Evolutionary conservation across 192 early-diverging fungal species (phyloP), one percentile per base, ranked within the genome.

Genomic region (Irineochytrium annulatum): DNA sequence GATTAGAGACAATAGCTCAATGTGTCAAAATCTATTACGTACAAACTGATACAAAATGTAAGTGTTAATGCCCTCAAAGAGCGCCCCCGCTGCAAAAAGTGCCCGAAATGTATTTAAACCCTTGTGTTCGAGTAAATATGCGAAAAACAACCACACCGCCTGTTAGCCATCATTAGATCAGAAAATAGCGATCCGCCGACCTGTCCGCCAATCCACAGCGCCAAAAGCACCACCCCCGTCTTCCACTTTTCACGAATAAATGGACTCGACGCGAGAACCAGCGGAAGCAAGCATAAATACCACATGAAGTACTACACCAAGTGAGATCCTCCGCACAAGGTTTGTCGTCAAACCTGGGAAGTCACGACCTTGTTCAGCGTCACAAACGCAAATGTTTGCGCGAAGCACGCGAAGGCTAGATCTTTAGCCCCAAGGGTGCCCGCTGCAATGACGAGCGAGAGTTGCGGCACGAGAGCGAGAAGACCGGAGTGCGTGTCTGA

Each of bases 281-380:
- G 61, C 22, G 96, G 96, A 27, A 97, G 71, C 19, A 95, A 77
- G 71, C 90, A 92, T 16, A 96, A 82, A 66, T 97, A 97, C 96
- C 96, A 99, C 92, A 99, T 95, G 69, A 99, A 99, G 63, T 99
- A 98, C 89, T 98, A 55, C 13, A 41, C 16, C 2, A 1, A 17
- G 20, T 59, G 1, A 0, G 13, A 26, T 6, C 13, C 34, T 31
- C 19, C 6, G 2, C 19, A 17, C 57, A 19, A 11, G 6, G 14
- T 14, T 2, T 39, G n/a, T 39, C 0, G 32, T 27, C 48, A 59
- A 78, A 89, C 88, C 87, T 94, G 91, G 22, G 93, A 88, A 0
- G 97, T 99, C 69, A 87, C 90, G 49, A 97, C 97, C 77, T 97
- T 97, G 78, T 99, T 96, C 64, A 88, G 88, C 24, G 88, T 85